Percentiles rank a stretch among this genome's conserved stretches.
phyloP scores from a whole-genome alignment of 768 basidiomycete genomes.

The Lactarius quietus region DNA sequence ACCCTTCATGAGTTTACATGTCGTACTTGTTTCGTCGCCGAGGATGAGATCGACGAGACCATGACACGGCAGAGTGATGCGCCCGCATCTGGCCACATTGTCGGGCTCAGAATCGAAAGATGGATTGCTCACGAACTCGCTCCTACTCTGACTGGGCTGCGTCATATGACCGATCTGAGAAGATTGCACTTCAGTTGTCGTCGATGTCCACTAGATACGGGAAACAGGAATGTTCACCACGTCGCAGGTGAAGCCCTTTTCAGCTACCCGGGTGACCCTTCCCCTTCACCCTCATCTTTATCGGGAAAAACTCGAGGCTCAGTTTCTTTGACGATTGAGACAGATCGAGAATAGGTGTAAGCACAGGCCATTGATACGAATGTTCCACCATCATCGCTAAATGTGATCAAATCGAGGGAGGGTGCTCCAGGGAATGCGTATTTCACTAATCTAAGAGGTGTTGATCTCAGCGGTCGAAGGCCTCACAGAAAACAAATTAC shows the following conservation, averaged over 20 bases:
- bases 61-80: too few species aligned
- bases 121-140: neutral
- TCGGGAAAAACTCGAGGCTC: slow-evolving; percentile 22
- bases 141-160: too few species aligned
- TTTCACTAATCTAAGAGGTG: neutral
- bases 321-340: slow-evolving; percentile 20
- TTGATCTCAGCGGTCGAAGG: neutral
- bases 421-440: slow-evolving; percentile 55
- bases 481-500: neutral
- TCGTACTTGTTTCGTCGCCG: too few species aligned
- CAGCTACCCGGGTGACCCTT: slow-evolving; percentile 7
- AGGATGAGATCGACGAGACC: too few species aligned
- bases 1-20: too few species aligned
- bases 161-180: slow-evolving; percentile 11
- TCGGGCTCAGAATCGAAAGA: too few species aligned
- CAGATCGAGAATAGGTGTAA: slow-evolving; percentile 31
- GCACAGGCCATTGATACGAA: slow-evolving; percentile 45
- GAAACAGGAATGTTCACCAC: neutral
- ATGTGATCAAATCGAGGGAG: slow-evolving; percentile 33
- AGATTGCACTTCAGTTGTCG: neutral
- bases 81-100: too few species aligned
- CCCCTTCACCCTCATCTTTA: slow-evolving; percentile 38
- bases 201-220: neutral
- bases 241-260: slow-evolving; percentile 3
- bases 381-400: slow-evolving; percentile 32